Evolutionary conservation across 2,329 filamentous ascomycete species (phyloP).

Genomic region (Fusarium odoratissimum): DNA sequence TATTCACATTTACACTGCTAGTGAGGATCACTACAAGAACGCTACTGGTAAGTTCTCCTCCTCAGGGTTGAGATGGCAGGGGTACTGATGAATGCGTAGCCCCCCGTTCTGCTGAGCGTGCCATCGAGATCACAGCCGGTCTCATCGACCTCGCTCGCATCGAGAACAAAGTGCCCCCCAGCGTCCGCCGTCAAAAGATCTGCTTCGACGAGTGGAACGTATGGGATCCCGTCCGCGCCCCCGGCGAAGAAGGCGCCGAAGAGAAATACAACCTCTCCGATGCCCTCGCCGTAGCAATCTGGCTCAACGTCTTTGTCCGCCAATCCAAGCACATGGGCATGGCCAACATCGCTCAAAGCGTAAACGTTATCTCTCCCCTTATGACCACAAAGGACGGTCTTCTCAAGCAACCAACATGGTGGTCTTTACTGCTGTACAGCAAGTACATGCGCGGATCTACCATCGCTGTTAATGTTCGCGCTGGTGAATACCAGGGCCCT

Average conservation of each 20-base stretch:
- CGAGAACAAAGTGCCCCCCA: constrained; percentile 70
- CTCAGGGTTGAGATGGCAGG: fast-evolving
- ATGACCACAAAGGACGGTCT: constrained; percentile 76
- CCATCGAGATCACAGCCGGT: constrained; percentile 75
- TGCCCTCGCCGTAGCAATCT: constrained; percentile 78
- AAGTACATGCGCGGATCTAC: constrained; percentile 76
- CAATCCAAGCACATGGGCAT: constrained; percentile 78
- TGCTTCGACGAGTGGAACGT: constrained; percentile 91
- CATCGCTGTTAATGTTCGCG: constrained; percentile 72
- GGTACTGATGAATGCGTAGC: constrained; percentile 52
- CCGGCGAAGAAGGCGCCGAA: constrained; percentile 77
- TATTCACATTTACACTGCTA: constrained; percentile 82
- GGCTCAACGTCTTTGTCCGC: constrained; percentile 81
- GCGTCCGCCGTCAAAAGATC: constrained; percentile 73
- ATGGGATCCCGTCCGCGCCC: constrained; percentile 79
- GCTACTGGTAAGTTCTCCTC: constrained; percentile 54
- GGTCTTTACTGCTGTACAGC: constrained; percentile 71
- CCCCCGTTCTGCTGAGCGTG: constrained; percentile 76
- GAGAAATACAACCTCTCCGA: constrained; percentile 81
- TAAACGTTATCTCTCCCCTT: constrained; percentile 82
- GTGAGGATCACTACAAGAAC: constrained; percentile 60
- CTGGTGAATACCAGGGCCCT: constrained; percentile 72
- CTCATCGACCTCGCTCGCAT: constrained; percentile 80
- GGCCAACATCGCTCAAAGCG: constrained; percentile 81
- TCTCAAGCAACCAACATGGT: constrained; percentile 79